Evolutionary conservation across 2,329 filamentous ascomycete species (phyloP).

Genomic region (Stemphylium beticola): DNA sequence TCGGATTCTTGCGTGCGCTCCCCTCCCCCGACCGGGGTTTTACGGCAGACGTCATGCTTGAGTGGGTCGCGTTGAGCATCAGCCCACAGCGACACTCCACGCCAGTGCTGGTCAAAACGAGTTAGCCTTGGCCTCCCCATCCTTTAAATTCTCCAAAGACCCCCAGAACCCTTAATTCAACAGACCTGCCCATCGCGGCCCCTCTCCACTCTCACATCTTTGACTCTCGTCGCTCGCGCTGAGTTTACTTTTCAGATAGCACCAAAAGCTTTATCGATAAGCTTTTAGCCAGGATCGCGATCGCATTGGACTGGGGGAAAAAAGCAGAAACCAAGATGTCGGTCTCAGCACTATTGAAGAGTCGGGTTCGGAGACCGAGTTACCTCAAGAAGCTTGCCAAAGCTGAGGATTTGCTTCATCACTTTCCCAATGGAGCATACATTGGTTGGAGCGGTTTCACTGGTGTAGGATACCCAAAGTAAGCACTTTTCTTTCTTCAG

Average conservation of each 20-base stretch:
- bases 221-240: neutral
- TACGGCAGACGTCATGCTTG: conserved; percentile 23
- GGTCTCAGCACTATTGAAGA: conserved; percentile 76
- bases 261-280: conserved; percentile 19
- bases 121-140: conserved; percentile 14
- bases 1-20: neutral
- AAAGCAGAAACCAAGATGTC: conserved; percentile 43
- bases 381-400: conserved; percentile 81
- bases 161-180: neutral
- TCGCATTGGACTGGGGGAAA: neutral
- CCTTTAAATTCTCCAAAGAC: conserved; percentile 15
- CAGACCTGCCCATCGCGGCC: conserved; percentile 8
- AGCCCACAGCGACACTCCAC: conserved; percentile 17
- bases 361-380: conserved; percentile 75
- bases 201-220: conserved; percentile 17
- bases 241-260: neutral
- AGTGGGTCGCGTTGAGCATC: conserved; percentile 17
- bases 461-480: conserved; percentile 89
- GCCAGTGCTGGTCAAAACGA: conserved; percentile 9
- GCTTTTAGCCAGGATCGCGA: neutral
- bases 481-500: conserved; percentile 41
- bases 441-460: conserved; percentile 93
- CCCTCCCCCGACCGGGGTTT: conserved; percentile 14
- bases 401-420: conserved; percentile 77
- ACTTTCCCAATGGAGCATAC: conserved; percentile 85